phyloP scores from a whole-genome alignment of 2,329 filamentous ascomycete genomes.

The Ophiocordyceps camponoti-saundersi region DNA sequence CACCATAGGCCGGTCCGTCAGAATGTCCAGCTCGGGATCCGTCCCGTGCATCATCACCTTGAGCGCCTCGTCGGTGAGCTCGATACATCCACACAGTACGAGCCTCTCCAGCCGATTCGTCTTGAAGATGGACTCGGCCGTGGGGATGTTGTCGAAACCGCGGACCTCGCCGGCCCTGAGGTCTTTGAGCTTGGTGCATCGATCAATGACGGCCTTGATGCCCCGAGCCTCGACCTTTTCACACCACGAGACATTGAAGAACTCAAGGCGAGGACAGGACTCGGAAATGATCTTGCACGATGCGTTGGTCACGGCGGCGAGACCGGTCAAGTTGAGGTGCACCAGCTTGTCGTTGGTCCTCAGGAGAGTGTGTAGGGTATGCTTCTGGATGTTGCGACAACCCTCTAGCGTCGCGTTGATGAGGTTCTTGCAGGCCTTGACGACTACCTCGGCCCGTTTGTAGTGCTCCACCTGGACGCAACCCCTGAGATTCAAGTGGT shows the following conservation, averaged over 20 bases:
- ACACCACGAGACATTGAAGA: slow-evolving; percentile 88
- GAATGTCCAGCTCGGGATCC: slow-evolving; percentile 61
- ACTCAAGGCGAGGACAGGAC: slow-evolving; percentile 66
- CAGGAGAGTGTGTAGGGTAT: slow-evolving; percentile 63
- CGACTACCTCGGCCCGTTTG: slow-evolving; percentile 59
- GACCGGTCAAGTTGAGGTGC: slow-evolving; percentile 74
- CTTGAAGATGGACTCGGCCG: slow-evolving; percentile 59
- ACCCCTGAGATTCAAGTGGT: slow-evolving; percentile 76
- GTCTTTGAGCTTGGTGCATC: slow-evolving; percentile 59
- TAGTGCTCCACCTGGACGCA: slow-evolving; percentile 79
- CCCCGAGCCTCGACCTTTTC: slow-evolving; percentile 66
- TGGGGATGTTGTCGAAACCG: slow-evolving; percentile 58
- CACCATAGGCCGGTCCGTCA: slow-evolving; percentile 62
- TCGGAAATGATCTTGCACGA: slow-evolving; percentile 75
- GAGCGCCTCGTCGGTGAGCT: slow-evolving; percentile 60
- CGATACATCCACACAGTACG: slow-evolving; percentile 62
- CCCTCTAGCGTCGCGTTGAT: slow-evolving; percentile 80
- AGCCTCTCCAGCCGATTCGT: slow-evolving; percentile 73
- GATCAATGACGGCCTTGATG: slow-evolving; percentile 52
- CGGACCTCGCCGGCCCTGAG: slow-evolving; percentile 66
- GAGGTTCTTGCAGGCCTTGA: slow-evolving; percentile 74
- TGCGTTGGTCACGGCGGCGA: slow-evolving; percentile 63
- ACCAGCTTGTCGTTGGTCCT: slow-evolving; percentile 57
- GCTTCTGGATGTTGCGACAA: slow-evolving; percentile 65
- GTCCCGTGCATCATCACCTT: slow-evolving; percentile 58